Evolutionary conservation across 2,329 filamentous ascomycete species (phyloP), one percentile per base, ranked within the genome.

Genomic region (Ophiostoma sp.): DNA sequence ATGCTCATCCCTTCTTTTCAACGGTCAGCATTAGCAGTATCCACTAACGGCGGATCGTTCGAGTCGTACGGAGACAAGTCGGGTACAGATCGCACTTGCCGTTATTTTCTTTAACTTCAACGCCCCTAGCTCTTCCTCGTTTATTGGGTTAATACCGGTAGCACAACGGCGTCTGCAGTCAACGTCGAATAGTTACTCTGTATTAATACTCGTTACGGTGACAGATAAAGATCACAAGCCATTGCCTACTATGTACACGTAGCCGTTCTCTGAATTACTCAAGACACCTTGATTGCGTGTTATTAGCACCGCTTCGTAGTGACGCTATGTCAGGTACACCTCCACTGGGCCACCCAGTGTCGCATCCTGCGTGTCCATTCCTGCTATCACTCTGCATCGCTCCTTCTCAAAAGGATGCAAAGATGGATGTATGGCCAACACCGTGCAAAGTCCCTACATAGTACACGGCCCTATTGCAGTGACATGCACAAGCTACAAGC

Each of bases 111-210:
- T 36, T 17, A 31, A 36, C 17, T 36, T 36, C 15, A 31, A 64
- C 60, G 60, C 57, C 31, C 57, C 60, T 64, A 64, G 60, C 60
- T 64, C 60, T 35, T 62, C 57, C 57, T 60, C 27, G 54, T 33
- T n/a, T 48, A 48, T 48, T 48, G 44, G 44, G 44, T n/a, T 48
- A 48, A n/a, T n/a, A n/a, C 10, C 39, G 13, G 39, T 41, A 41
- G 39, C 39, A 41, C 39, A 41, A 15, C 39, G n/a, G n/a, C n/a
- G 39, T 41, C 39, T 41, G 39, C 11, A 41, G 39, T 41, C 39
- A 10, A 41, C 15, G 27, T 41, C 39, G 39, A 41, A 3, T 41
- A n/a, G n/a, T n/a, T n/a, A n/a, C n/a, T n/a, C n/a, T n/a, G n/a
- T n/a, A n/a, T n/a, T n/a, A 3, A 31, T 31, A 31, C 27, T 31